Evolutionary conservation across 352 stramenopile species (phyloP), one percentile per base, ranked within the genome.

Genomic region (Globisporangium cederbergense): DNA sequence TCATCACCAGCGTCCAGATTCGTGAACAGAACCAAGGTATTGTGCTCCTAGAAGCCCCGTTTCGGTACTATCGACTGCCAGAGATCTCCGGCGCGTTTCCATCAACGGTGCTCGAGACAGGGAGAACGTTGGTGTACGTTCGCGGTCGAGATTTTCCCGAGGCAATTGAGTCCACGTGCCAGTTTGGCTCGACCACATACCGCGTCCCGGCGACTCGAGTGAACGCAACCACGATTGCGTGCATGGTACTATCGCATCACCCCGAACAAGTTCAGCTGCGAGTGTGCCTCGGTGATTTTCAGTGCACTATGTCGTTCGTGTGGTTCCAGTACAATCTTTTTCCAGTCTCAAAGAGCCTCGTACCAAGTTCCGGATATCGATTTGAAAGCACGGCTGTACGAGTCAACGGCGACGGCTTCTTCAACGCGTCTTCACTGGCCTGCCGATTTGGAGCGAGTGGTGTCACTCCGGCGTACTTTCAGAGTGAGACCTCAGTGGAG

Each of bases 211-310:
- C 51, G 16, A 59, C n/a, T 25, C 34, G 72, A 13, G 18, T 83
- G 1, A 83, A 81, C 58, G 20, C 11, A 1, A 77, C 67, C 2
- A 18, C 68, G 25, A 56, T 75, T n/a, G 69, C 61, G 14, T 88
- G 79, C 57, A 34, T 60, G 30, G 43, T 69, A 1, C 72, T 74
- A n/a, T 36, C 70, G 38, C 74, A 75, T 62, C 20, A 55, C 25
- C 65, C 68, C 0, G 74, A 77, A 1, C 38, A 38, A 18, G 65
- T 80, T 2, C 30, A 73, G 28, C 16, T 87, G 4, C 62, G 61
- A 2, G 30, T 88, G 0, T 86, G 77, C 28, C 18, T 83, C 9
- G 55, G 42, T 16, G 64, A 62, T 13, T 7, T 36, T n/a, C 61
- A 75, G 38, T 76, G 65, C 64, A 60, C 70, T 4, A 36, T 45